Conservation (phyloP, 352 stramenopile genomes). For the Globisporangium rhizosaccharum region DNA sequence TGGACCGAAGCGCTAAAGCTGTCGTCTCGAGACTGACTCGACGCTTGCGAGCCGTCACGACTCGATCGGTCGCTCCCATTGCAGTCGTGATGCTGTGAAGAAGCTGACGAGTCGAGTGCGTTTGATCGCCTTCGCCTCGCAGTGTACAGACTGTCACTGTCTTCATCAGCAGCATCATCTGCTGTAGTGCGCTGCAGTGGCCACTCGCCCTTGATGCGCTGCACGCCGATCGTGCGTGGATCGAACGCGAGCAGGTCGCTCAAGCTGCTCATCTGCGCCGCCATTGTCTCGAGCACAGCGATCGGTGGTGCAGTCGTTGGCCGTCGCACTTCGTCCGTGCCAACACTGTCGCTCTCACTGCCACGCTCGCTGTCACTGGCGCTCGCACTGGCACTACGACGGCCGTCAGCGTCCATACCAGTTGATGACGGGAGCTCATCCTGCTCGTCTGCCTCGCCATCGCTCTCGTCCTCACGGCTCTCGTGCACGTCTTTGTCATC, state of each 20-base stretch:
- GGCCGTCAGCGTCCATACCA: not conserved
- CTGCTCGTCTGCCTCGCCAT: too few species aligned
- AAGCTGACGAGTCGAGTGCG: not conserved
- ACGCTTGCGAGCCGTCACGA: not conserved
- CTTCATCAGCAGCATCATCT: not conserved
- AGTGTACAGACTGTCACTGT: not conserved
- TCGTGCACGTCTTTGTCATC: not conserved
- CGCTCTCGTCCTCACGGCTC: not conserved
- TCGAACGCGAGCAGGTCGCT: constrained; percentile 14
- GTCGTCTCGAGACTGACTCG: not conserved
- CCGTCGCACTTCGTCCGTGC: constrained; percentile 2
- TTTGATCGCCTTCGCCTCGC: not conserved
- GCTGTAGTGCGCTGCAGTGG: constrained; percentile 5
- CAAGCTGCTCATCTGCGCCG: not conserved
- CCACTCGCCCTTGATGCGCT: constrained; percentile 45
- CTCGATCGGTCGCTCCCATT: not conserved
- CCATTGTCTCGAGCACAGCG: not conserved
- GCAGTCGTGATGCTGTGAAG: not conserved
- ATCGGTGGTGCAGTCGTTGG: not conserved
- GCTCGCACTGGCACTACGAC: not conserved
- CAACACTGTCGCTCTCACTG: not conserved
- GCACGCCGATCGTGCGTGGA: constrained; percentile 45
- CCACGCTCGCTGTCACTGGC: not conserved
- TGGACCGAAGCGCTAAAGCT: constrained; percentile 7
- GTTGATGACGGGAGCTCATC: too few species aligned